Conservation (phyloP, 2,329 filamentous ascomycete species). For the Periconia sp. region DNA sequence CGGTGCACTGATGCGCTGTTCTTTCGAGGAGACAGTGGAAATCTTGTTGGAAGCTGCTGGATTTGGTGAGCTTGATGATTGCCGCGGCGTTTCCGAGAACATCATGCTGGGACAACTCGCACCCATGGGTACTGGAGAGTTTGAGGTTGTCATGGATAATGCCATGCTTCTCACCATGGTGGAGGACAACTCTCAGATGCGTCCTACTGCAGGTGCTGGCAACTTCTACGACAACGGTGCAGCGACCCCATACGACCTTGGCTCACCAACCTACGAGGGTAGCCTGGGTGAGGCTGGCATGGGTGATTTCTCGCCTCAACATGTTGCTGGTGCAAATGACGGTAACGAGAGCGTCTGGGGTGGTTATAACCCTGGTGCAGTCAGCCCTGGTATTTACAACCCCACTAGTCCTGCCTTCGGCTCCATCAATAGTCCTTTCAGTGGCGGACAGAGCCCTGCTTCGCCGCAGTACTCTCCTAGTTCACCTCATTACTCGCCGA, state of each 20-base stretch:
- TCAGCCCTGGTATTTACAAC: slow-evolving; percentile 66
- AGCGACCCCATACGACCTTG: slow-evolving; percentile 87
- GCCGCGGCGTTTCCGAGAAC: slow-evolving; percentile 97
- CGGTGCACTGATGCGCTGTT: slow-evolving; percentile 97
- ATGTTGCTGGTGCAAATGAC: slow-evolving; percentile 61
- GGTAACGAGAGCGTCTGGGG: slow-evolving; percentile 68
- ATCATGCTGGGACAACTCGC: slow-evolving; percentile 97
- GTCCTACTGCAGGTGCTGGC: slow-evolving; percentile 74
- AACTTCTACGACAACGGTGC: slow-evolving; percentile 74
- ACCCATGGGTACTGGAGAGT: slow-evolving; percentile 94
- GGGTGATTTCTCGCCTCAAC: slow-evolving; percentile 74
- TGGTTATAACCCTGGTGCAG: slow-evolving; percentile 58
- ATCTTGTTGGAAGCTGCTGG: slow-evolving; percentile 95
- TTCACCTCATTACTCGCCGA: slow-evolving; percentile 42
- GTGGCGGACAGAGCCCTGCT: slow-evolving; percentile 53
- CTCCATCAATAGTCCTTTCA: slow-evolving; percentile 69
- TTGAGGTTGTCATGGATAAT: slow-evolving; percentile 90
- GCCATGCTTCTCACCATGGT: slow-evolving; percentile 95
- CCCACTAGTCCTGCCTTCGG: slow-evolving; percentile 64
- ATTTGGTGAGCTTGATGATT: slow-evolving; percentile 94
- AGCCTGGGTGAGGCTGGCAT: slow-evolving; percentile 61
- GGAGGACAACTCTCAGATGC: slow-evolving; percentile 77
- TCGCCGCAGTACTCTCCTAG: slow-evolving; percentile 43
- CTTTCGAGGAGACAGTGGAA: slow-evolving; percentile 98
- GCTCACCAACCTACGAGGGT: slow-evolving; percentile 64